phyloP scores from a whole-genome alignment of 2,329 filamentous ascomycete genomes.

The Venturia oleaginea region DNA sequence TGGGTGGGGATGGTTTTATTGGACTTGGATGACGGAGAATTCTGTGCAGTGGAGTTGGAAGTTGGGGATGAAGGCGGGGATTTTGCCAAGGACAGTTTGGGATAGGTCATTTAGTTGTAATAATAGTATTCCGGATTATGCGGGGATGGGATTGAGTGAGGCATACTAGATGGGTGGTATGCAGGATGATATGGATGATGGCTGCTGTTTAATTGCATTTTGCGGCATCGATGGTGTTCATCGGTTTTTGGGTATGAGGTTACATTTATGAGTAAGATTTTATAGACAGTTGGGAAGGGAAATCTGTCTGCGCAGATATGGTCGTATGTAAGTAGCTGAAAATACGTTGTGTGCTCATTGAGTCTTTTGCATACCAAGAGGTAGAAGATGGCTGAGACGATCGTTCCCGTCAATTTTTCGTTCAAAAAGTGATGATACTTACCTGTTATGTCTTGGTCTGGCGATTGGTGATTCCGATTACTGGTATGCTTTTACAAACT shows the following conservation, averaged over 20 bases:
- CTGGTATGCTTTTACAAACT: too few relatives aligned
- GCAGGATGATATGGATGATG: not conserved
- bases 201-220: not conserved
- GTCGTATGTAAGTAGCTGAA: not conserved
- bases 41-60: constrained; percentile 90
- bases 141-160: constrained; percentile 33
- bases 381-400: too few relatives aligned
- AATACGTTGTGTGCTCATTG: too few relatives aligned
- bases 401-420: too few relatives aligned
- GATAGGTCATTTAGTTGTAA: constrained; percentile 35
- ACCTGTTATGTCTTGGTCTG: too few relatives aligned
- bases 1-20: constrained; percentile 98
- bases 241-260: not conserved
- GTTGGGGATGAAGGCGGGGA: constrained; percentile 64
- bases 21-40: constrained; percentile 91
- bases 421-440: too few relatives aligned
- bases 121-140: constrained; percentile 32
- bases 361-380: too few relatives aligned
- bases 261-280: not conserved
- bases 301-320: not conserved
- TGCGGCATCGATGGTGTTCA: constrained; percentile 1
- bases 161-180: constrained; percentile 28
- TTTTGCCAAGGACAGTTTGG: constrained; percentile 53
- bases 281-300: not conserved
- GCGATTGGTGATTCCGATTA: too few relatives aligned